These are phyloP conservation scores for Petunia axillaris DNA, from an alignment of 257 asterid genomes.

Conservation along the genomic window DNA sequence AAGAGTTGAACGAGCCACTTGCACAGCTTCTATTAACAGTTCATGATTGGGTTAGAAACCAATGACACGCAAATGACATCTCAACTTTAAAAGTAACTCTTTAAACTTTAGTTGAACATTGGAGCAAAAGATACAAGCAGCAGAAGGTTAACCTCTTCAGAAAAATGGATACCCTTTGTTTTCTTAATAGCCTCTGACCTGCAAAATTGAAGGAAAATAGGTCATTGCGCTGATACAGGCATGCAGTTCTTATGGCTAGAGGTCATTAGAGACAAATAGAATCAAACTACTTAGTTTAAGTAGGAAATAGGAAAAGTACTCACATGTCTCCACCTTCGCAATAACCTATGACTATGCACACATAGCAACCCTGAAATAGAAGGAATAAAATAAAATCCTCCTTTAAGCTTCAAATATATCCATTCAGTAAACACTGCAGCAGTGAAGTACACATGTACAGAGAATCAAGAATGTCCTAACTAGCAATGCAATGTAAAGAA, in stretches of 20 bases:
- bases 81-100: conserved; percentile 16
- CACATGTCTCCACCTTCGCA: conserved; percentile 99
- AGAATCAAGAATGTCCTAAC: conserved; percentile 13
- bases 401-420: conserved; percentile 6
- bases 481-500: neutral
- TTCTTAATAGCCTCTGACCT: conserved; percentile 89
- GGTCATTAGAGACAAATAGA: neutral
- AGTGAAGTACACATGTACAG: conserved; percentile 22
- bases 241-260: conserved; percentile 7
- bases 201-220: conserved; percentile 34
- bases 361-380: conserved; percentile 84
- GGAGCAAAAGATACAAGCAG: conserved; percentile 21
- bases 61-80: conserved; percentile 10
- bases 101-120: neutral
- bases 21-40: conserved; percentile 69
- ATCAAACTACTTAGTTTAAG: conserved; percentile 6
- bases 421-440: conserved; percentile 1
- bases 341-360: conserved; percentile 89
- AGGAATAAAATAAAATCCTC: conserved; percentile 25
- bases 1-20: conserved; percentile 94
- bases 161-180: conserved; percentile 67
- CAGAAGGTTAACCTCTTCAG: conserved; percentile 67
- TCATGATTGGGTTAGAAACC: conserved; percentile 28
- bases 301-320: conserved; percentile 37
- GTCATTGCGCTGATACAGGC: conserved; percentile 19